These are phyloP conservation scores for Russula ochroleuca DNA, from an alignment of 768 basidiomycete genomes.

Conservation along the genomic window DNA sequence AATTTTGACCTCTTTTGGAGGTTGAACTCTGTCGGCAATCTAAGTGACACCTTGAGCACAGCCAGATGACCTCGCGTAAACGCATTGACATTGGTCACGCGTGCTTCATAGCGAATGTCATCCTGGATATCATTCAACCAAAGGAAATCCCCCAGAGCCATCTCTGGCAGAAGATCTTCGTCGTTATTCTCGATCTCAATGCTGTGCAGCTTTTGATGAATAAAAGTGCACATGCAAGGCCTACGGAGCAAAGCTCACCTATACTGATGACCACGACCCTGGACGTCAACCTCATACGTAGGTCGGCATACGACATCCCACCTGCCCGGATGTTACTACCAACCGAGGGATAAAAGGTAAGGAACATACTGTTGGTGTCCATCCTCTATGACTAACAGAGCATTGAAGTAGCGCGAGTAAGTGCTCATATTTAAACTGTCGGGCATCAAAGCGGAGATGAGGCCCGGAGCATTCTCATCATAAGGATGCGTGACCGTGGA, in stretches of 20 bases:
- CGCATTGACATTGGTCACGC: neutral
- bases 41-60: conserved; percentile 47
- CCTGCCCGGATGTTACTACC: conserved; percentile 35
- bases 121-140: conserved; percentile 19
- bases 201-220: neutral
- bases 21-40: conserved; percentile 41
- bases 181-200: conserved; percentile 16
- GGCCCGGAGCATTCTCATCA: neutral
- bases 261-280: neutral
- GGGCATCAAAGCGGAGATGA: neutral
- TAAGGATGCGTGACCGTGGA: neutral
- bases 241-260: neutral
- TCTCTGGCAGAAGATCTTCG: conserved; percentile 21
- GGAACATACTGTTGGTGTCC: conserved; percentile 50
- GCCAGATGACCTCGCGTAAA: conserved; percentile 7
- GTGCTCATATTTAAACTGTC: conserved; percentile 8
- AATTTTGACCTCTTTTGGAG: conserved; percentile 39
- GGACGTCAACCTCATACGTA: neutral
- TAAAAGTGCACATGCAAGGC: neutral
- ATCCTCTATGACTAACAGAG: conserved; percentile 26
- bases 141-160: conserved; percentile 13
- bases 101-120: conserved; percentile 13
- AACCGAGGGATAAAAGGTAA: neutral
- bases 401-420: conserved; percentile 12
- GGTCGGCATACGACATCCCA: conserved; percentile 3